A percentile compares a stretch with the other conserved stretches of the same genome.
These are phyloP conservation scores for Flaveria floridana DNA, from an alignment of 140 eudicot genomes.

Conservation along the genomic window DNA sequence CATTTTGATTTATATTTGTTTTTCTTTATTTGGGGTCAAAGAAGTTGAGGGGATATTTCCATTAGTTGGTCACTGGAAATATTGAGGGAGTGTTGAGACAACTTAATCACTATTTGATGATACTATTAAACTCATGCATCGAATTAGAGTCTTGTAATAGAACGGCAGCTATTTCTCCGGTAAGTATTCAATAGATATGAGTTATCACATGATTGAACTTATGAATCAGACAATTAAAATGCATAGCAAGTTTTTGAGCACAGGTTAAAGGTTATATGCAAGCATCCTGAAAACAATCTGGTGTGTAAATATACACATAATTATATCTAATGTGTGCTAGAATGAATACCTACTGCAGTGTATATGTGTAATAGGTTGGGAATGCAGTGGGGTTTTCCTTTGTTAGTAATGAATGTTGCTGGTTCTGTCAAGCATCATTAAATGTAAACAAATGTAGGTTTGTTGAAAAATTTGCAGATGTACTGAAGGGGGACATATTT, in stretches of 20 bases:
- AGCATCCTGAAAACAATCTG: too few species aligned
- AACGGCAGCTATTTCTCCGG: not conserved
- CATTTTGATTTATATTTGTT: not conserved
- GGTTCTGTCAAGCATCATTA: not conserved
- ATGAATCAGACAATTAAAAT: not conserved
- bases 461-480: constrained; percentile 42
- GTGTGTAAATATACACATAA: too few species aligned
- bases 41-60: not conserved
- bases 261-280: too few species aligned
- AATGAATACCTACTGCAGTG: not conserved
- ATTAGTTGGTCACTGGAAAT: too few species aligned
- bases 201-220: not conserved
- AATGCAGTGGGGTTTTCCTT: not conserved
- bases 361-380: not conserved
- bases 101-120: not conserved
- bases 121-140: not conserved
- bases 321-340: not conserved
- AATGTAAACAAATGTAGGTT: constrained; percentile 11
- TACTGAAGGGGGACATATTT: constrained; percentile 93
- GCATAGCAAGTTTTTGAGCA: not conserved
- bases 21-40: not conserved
- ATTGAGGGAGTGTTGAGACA: not conserved
- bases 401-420: not conserved
- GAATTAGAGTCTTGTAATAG: too few species aligned
- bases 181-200: not conserved